phyloP scores from a whole-genome alignment of 352 stramenopile genomes.

The Globisporangium megalacanthum region DNA sequence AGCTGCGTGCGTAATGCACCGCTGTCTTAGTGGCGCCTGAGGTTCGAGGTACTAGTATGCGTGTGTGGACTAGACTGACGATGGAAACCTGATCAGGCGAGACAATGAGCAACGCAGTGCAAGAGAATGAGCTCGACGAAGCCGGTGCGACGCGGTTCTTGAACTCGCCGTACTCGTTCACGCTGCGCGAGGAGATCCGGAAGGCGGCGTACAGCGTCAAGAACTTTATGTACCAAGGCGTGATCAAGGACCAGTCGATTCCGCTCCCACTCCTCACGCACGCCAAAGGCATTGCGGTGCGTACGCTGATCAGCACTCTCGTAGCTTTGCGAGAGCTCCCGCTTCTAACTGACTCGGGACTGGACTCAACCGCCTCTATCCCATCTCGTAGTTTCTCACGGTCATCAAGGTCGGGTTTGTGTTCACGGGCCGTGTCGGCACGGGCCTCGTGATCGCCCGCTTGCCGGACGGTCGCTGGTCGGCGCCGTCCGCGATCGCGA shows the following conservation, averaged over 20 bases:
- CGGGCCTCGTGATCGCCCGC: slow-evolving; percentile 90
- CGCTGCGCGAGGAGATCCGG: slow-evolving; percentile 88
- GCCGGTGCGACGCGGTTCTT: slow-evolving; percentile 64
- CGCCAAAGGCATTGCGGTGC: slow-evolving; percentile 86
- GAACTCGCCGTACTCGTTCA: slow-evolving; percentile 86
- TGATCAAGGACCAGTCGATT: slow-evolving; percentile 90
- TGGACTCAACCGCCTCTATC: not conserved
- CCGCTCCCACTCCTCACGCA: slow-evolving; percentile 82
- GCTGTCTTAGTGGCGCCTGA: not conserved
- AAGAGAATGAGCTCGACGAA: slow-evolving; percentile 64
- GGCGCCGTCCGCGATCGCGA: slow-evolving; percentile 92
- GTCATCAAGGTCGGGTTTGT: slow-evolving; percentile 90
- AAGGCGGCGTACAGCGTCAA: slow-evolving; percentile 92
- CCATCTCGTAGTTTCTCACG: slow-evolving; percentile 73
- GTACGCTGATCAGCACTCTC: slow-evolving; percentile 7
- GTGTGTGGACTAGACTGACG: not conserved
- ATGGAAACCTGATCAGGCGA: slow-evolving; percentile 21
- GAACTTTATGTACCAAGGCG: slow-evolving; percentile 87
- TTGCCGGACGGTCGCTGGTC: slow-evolving; percentile 93
- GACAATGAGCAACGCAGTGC: slow-evolving; percentile 79
- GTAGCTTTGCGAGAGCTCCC: not conserved
- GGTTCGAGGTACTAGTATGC: not conserved
- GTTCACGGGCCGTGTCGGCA: slow-evolving; percentile 82
- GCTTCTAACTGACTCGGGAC: not conserved
- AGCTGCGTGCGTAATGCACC: slow-evolving; percentile 42